Percentiles rank a stretch among this genome's conserved stretches.
phyloP scores from a whole-genome alignment of 108 stramenopile species.

The Cyclostephanos tholiformis region DNA sequence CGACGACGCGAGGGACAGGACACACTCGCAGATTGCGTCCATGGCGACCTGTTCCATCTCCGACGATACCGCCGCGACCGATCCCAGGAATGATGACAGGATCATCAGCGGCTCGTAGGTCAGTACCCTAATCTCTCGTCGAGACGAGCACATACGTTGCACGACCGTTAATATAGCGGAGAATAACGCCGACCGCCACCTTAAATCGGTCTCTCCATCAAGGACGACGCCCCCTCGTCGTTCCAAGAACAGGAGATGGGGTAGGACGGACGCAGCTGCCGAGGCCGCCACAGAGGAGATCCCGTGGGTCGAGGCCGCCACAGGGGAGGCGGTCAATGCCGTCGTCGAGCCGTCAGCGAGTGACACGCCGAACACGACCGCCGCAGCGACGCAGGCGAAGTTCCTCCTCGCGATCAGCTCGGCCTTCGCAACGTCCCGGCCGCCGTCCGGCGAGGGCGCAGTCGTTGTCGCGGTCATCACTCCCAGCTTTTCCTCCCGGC shows the following conservation, averaged over 20 bases:
- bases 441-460: conserved; percentile 15
- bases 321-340: conserved; percentile 20
- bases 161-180: conserved; percentile 43
- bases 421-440: conserved; percentile 38
- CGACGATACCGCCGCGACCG: conserved; percentile 21
- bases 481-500: conserved; percentile 61
- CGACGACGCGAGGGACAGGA: conserved; percentile 56
- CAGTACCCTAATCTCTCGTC: conserved; percentile 61
- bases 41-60: conserved; percentile 37
- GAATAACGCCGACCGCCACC: conserved; percentile 43
- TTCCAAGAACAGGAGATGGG: conserved; percentile 63
- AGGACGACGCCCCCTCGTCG: conserved; percentile 20
- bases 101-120: conserved; percentile 70
- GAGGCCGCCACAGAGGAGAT: conserved; percentile 59
- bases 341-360: conserved; percentile 3
- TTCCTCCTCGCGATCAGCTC: conserved; percentile 71
- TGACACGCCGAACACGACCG: conserved; percentile 47
- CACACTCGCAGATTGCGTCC: conserved; percentile 48
- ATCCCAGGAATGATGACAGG: conserved; percentile 53
- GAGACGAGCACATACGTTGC: conserved; percentile 55
- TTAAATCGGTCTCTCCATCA: not conserved
- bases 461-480: conserved; percentile 37
- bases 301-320: conserved; percentile 29
- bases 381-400: conserved; percentile 58
- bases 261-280: conserved; percentile 58